Evolutionary conservation across 805 yeast genomes (phyloP), one percentile per base, ranked within the genome.

Genomic region (Candida khao-thaluensis): DNA sequence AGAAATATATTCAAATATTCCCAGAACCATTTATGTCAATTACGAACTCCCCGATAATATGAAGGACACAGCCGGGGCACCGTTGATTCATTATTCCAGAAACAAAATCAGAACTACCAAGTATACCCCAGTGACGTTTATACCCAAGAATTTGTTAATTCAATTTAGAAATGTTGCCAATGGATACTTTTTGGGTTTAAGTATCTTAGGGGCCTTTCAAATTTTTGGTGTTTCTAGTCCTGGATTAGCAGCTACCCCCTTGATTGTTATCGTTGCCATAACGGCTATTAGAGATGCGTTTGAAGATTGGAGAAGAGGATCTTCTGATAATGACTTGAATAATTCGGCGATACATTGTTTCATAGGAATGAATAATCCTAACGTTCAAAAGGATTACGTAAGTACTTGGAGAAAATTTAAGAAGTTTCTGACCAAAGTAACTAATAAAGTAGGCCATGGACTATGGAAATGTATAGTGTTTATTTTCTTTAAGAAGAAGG

Each of bases 261-360:
- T 85, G 55, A 82, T 84, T 57, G 90, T 85, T 40, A 84, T 85
- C 66, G 89, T 85, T 14, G 68, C 71, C 39, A 66, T 85, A 47
- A 85, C 93, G 2, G 90, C 88, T 4, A 55, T 81, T 46, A 82
- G 83, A 53, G 93, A 85, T 60, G 90, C 83, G 0, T 68, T 85
- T 49, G 95, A 85, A 60, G 95, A 85, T 58, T 81, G 76, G 47
- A 70, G 85, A 42, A 72, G 95, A 51, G 74, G 76, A 2, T 50
- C 69, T 2, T 75, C 79, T 27, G 95, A 85, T 58, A 63, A 69
- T 39, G 89, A 84, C 44, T 65, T 85, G 54, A 85, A 85, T 57
- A 81, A 81, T 52, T 72, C 82, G 2, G 71, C 77, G 12, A 76
- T 83, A 9, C 84, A 79, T 53, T 52, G 78, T 18, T 59, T 85